phyloP scores from a whole-genome alignment of 352 stramenopile genomes.

The Phytophthora tentaculata region DNA sequence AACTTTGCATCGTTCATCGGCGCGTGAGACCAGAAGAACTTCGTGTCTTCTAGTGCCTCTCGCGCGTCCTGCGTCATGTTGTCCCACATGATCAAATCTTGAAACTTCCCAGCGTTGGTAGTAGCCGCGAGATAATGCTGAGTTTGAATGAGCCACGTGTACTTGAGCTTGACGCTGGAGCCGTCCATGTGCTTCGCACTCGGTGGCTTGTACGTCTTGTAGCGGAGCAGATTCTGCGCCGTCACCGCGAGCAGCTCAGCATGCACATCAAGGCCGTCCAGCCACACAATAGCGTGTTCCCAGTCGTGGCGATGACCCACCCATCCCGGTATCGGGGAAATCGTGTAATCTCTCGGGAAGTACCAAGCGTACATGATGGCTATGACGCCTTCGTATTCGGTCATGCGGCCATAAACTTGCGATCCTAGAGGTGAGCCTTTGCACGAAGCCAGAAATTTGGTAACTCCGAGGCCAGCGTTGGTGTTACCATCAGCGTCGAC shows the following conservation, averaged over 20 bases:
- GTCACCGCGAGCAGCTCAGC: neutral
- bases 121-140: conserved; percentile 22
- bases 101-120: conserved; percentile 7
- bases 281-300: conserved; percentile 1
- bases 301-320: conserved; percentile 1
- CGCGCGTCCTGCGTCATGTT: conserved; percentile 15
- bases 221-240: neutral
- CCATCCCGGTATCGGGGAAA: neutral
- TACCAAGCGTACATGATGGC: conserved; percentile 17
- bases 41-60: neutral
- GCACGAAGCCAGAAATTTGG: neutral
- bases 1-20: neutral
- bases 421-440: neutral
- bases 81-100: conserved; percentile 25
- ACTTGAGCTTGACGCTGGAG: conserved; percentile 13
- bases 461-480: neutral
- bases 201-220: neutral
- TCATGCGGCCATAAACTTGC: neutral
- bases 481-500: neutral
- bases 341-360: conserved; percentile 5
- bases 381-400: neutral
- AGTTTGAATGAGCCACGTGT: neutral
- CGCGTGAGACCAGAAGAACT: neutral
- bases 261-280: neutral
- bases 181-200: neutral